Conservation (phyloP, 768 basidiomycete genomes). For the Coprinopsis strossmayeri region DNA sequence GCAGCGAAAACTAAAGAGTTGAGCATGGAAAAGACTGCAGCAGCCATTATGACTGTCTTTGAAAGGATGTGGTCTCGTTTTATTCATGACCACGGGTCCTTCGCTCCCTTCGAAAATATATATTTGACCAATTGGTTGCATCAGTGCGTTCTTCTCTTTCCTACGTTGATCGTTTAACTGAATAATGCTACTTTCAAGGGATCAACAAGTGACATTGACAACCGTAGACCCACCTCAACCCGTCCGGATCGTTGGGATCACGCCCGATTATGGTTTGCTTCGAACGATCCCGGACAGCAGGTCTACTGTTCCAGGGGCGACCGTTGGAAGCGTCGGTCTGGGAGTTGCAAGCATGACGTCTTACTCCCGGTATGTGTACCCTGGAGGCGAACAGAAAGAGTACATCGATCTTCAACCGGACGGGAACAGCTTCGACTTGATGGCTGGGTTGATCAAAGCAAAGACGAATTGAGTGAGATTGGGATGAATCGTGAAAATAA, state of each 20-base stretch:
- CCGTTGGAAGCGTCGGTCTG: not conserved
- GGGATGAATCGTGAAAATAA: not conserved
- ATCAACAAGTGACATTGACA: slow-evolving; percentile 78
- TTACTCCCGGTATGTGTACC: slow-evolving; percentile 7
- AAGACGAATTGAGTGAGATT: slow-evolving; percentile 20
- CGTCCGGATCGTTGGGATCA: slow-evolving; percentile 82
- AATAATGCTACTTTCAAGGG: slow-evolving; percentile 33
- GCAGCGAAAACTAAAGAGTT: slow-evolving; percentile 32
- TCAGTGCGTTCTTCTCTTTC: slow-evolving; percentile 51
- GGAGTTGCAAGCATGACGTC: not conserved
- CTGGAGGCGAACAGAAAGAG: slow-evolving; percentile 21
- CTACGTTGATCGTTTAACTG: slow-evolving; percentile 1
- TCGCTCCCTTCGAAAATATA: slow-evolving; percentile 71
- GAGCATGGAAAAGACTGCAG: slow-evolving; percentile 69
- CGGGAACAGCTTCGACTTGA: slow-evolving; percentile 94
- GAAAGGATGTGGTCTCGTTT: slow-evolving; percentile 76
- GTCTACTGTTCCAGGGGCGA: slow-evolving; percentile 11
- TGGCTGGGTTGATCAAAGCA: slow-evolving; percentile 76
- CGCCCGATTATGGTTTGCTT: slow-evolving; percentile 80
- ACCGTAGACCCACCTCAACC: slow-evolving; percentile 60
- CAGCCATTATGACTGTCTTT: slow-evolving; percentile 70
- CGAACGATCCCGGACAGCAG: slow-evolving; percentile 67
- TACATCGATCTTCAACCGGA: slow-evolving; percentile 95
- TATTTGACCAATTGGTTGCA: slow-evolving; percentile 89
- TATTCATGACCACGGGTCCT: slow-evolving; percentile 56